phyloP scores from a whole-genome alignment of 305 asterid species.

The Withania somnifera region DNA sequence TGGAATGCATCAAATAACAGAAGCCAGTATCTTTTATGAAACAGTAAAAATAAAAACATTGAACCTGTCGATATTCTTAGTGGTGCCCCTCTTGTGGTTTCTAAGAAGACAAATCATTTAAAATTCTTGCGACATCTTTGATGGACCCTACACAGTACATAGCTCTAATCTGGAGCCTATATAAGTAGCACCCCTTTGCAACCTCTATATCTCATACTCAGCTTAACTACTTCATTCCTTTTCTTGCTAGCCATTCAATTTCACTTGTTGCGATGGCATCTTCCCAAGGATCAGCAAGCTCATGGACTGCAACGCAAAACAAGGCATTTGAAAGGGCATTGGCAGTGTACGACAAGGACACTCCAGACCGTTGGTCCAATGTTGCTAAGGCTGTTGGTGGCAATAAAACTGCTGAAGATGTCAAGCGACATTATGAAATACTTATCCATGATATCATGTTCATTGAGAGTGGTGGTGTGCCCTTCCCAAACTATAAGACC shows the following conservation, averaged over 20 bases:
- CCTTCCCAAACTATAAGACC: constrained; percentile 49
- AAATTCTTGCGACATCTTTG: neutral
- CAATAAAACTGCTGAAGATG: constrained; percentile 62
- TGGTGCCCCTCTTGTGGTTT: constrained; percentile 17
- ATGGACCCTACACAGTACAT: neutral
- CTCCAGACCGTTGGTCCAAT: constrained; percentile 85
- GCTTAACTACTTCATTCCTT: too few relatives aligned
- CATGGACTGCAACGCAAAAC: constrained; percentile 71
- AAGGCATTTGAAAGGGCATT: constrained; percentile 83
- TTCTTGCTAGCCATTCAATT: too few relatives aligned
- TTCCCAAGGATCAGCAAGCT: constrained; percentile 12
- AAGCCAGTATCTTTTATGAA: too few relatives aligned
- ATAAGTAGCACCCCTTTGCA: too few relatives aligned
- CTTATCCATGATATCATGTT: constrained; percentile 52
- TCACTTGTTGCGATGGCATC: too few relatives aligned
- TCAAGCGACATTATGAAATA: constrained; percentile 58
- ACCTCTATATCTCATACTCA: too few relatives aligned
- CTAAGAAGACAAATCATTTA: constrained; percentile 15
- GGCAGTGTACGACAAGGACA: constrained; percentile 66
- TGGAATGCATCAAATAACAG: too few relatives aligned
- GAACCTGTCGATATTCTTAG: neutral
- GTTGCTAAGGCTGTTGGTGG: constrained; percentile 79
- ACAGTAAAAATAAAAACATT: too few relatives aligned
- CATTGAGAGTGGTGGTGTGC: constrained; percentile 69
- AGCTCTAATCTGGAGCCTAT: neutral